Base-by-base conservation (phyloP, 2,329 filamentous ascomycete species). In the Phialophora tarda region DNA sequence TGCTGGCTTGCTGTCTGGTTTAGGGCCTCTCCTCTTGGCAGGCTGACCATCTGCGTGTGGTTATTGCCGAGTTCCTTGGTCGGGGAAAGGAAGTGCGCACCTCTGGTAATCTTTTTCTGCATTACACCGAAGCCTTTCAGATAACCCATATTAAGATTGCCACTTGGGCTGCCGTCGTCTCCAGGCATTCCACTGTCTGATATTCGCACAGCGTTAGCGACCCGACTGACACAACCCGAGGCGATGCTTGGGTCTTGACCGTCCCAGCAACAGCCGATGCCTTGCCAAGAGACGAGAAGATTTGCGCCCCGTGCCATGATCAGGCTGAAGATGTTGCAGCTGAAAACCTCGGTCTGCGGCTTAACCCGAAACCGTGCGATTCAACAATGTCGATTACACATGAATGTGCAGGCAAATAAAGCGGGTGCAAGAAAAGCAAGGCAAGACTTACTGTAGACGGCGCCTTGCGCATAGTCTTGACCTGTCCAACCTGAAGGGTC, bases 1-100 rank as follows among this genome's bases (percentile, higher is more conserved):
- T 53, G 95, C 94, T 21, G 95, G 95, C 77, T 96, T 97, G 82
- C 91, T 96, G 78, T 98, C 95, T 23, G 95, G 95, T 77, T 98
- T 98, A 0, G 95, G 95, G 1, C 95, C 95, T 78, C 95, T 88
- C 71, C 92, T 88, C 81, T 98, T 99, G 2, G 92, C 88, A 8
- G 90, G 85, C 75, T 95, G 90, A 54, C 92, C 93, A 82, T 97
- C 93, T 90, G 74, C 47, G 58, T 50, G 30, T 8, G 30, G 21
- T 72, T 48, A 72, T 62, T 48, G 48, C 47, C 4, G 21, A 53
- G 30, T 51, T 21, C 30, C 28, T 44, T 24, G 38, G 53, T 11
- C 1, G 26, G 8, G 14, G 14, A 32, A 17, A 4, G 48, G 26
- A 8, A 48, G 23, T 38, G 58, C 77, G 74, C 79, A 92, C 91